Evolutionary conservation across 352 stramenopile species (phyloP).

Genomic region (Phytopythium oedochilum): DNA sequence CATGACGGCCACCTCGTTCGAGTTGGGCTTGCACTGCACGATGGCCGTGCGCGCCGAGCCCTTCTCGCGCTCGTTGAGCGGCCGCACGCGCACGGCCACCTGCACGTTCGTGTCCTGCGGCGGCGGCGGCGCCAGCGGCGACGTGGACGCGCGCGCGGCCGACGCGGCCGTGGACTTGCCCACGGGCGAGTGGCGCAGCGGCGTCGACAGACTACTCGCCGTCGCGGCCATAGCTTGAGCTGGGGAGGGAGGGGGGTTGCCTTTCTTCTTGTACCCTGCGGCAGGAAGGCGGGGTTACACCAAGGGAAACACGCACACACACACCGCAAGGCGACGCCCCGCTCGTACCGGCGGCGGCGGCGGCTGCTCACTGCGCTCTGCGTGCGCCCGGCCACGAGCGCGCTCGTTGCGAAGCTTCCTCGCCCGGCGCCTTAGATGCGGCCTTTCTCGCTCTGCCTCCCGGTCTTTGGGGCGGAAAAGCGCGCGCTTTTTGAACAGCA

Average conservation of each 20-base stretch:
- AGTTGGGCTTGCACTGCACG: constrained; percentile 84
- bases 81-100: constrained; percentile 89
- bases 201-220: background rate
- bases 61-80: constrained; percentile 89
- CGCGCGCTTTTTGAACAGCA: too few relatives aligned
- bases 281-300: too few relatives aligned
- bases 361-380: too few relatives aligned
- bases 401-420: too few relatives aligned
- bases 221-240: constrained; percentile 1
- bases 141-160: constrained; percentile 5
- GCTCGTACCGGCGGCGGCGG: too few relatives aligned
- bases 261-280: constrained; percentile 5
- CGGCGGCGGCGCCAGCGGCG: constrained; percentile 8
- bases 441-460: too few relatives aligned
- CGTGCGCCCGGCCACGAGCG: too few relatives aligned
- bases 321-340: too few relatives aligned
- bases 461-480: too few relatives aligned
- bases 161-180: constrained; percentile 2
- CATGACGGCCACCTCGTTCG: constrained; percentile 77
- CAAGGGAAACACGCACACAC: too few relatives aligned
- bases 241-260: too few relatives aligned
- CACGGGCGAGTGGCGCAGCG: background rate
- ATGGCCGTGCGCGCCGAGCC: constrained; percentile 59
- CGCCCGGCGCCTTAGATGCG: too few relatives aligned
- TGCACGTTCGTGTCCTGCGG: constrained; percentile 69